phyloP scores from a whole-genome alignment of 2,329 filamentous ascomycete species.

The Talaromyces atroroseus region DNA sequence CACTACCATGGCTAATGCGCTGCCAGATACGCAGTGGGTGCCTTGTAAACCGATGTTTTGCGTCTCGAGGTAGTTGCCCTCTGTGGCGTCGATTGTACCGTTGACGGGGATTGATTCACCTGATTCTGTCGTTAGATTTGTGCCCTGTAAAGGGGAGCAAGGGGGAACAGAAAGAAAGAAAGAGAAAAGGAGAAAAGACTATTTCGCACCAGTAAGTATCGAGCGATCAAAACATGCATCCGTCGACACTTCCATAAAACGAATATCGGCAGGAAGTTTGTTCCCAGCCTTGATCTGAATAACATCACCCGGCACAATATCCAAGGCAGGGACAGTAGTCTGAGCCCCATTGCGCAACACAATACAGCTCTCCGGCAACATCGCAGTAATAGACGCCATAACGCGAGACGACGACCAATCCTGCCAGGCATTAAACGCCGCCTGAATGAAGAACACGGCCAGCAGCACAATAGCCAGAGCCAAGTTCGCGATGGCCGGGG shows the following conservation, averaged over 20 bases:
- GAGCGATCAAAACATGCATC: slow-evolving; percentile 69
- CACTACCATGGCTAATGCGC: slow-evolving; percentile 61
- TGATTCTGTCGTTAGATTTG: slow-evolving; percentile 18
- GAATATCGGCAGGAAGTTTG: slow-evolving; percentile 68
- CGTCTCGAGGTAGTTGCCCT: slow-evolving; percentile 71
- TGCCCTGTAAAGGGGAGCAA: neutral
- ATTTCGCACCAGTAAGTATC: slow-evolving; percentile 52
- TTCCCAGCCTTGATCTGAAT: slow-evolving; percentile 64
- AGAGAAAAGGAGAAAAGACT: neutral
- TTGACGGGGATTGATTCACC: slow-evolving; percentile 62
- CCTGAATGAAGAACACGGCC: slow-evolving; percentile 64
- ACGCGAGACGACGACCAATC: slow-evolving; percentile 72
- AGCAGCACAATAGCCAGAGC: slow-evolving; percentile 68
- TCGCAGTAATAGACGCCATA: slow-evolving; percentile 73
- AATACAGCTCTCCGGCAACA: slow-evolving; percentile 69
- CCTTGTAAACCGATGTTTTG: slow-evolving; percentile 71
- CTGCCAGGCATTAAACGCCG: slow-evolving; percentile 64
- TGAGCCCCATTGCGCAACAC: slow-evolving; percentile 53
- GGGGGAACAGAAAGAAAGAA: too few species aligned
- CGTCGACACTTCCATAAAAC: slow-evolving; percentile 62
- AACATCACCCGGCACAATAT: slow-evolving; percentile 68
- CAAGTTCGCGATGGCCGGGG: slow-evolving; percentile 63
- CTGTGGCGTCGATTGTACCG: slow-evolving; percentile 60
- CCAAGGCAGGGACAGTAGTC: slow-evolving; percentile 46
- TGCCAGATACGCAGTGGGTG: slow-evolving; percentile 70